Percentiles rank a stretch among this genome's conserved stretches.
phyloP scores from a whole-genome alignment of 1,139 yeast species.

The Yamadazyma buinensis region DNA sequence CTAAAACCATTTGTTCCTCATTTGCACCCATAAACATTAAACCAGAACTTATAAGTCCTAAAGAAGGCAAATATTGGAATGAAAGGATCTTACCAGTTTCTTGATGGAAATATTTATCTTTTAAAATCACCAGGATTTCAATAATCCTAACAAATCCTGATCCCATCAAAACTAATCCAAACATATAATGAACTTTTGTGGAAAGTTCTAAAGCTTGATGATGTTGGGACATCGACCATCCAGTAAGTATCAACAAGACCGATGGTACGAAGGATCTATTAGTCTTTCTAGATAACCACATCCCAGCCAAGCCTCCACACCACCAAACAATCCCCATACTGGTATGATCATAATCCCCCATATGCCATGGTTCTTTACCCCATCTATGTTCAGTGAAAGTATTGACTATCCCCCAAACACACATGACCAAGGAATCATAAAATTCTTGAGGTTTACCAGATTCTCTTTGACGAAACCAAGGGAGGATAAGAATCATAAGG shows the following conservation, averaged over 20 bases:
- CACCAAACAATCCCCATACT: constrained; percentile 97
- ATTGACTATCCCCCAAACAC: constrained; percentile 87
- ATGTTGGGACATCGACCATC: constrained; percentile 93
- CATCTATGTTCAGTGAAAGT: constrained; percentile 95
- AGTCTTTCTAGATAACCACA: constrained; percentile 59
- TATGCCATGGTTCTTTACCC: constrained; percentile 84
- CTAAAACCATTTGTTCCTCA: constrained; percentile 77
- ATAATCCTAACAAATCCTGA: constrained; percentile 74
- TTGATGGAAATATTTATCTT: constrained; percentile 44
- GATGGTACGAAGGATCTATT: constrained; percentile 77
- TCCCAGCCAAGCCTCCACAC: constrained; percentile 86
- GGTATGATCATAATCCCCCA: constrained; percentile 91
- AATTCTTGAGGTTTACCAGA: constrained; percentile 71
- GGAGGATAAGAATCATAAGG: constrained; percentile 60
- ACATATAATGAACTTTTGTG: constrained; percentile 82
- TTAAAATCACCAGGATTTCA: constrained; percentile 70
- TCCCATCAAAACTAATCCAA: constrained; percentile 74
- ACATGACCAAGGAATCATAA: constrained; percentile 76
- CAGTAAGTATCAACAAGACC: constrained; percentile 75
- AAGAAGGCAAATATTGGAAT: constrained; percentile 83
- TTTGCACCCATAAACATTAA: constrained; percentile 85
- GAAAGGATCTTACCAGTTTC: constrained; percentile 51
- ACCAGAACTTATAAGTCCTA: constrained; percentile 75
- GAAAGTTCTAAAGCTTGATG: constrained; percentile 69
- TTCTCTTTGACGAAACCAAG: constrained; percentile 52